Conservation (phyloP, 495 filamentous ascomycete species). For the Penicillium subrubescens region DNA sequence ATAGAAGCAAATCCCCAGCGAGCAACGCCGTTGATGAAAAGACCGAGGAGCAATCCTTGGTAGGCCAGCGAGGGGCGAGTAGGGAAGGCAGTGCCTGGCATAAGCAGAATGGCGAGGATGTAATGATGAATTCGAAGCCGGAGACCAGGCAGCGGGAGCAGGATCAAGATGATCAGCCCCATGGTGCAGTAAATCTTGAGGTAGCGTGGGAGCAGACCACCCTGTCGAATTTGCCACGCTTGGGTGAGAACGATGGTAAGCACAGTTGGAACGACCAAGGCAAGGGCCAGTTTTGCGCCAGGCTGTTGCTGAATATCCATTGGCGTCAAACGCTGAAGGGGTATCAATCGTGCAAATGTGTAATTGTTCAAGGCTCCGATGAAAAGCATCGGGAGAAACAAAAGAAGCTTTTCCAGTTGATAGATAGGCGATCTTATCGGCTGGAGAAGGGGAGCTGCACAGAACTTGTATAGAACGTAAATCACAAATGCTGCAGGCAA, state of each 20-base stretch:
- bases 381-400: conserved; percentile 77
- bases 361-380: conserved; percentile 81
- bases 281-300: conserved; percentile 71
- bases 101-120: conserved; percentile 79
- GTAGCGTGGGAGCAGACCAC: conserved; percentile 68
- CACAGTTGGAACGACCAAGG: conserved; percentile 65
- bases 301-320: conserved; percentile 77
- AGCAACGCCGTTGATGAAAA: conserved; percentile 91
- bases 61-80: conserved; percentile 78
- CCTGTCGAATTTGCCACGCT: conserved; percentile 72
- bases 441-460: conserved; percentile 53
- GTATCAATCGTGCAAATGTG: conserved; percentile 77
- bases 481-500: conserved; percentile 75
- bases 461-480: conserved; percentile 74
- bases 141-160: conserved; percentile 76
- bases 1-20: conserved; percentile 92
- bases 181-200: conserved; percentile 73
- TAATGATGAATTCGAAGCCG: conserved; percentile 93
- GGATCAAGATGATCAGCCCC: conserved; percentile 57
- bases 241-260: conserved; percentile 64
- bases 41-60: conserved; percentile 83
- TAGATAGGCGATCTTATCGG: conserved; percentile 59
- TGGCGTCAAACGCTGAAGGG: conserved; percentile 74
- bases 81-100: conserved; percentile 82
- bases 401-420: conserved; percentile 69